A percentile compares a stretch with the other conserved stretches of the same genome.
Evolutionary conservation across 1,284 basidiomycete species (phyloP).

Genomic region (Rugosomyces carneus): DNA sequence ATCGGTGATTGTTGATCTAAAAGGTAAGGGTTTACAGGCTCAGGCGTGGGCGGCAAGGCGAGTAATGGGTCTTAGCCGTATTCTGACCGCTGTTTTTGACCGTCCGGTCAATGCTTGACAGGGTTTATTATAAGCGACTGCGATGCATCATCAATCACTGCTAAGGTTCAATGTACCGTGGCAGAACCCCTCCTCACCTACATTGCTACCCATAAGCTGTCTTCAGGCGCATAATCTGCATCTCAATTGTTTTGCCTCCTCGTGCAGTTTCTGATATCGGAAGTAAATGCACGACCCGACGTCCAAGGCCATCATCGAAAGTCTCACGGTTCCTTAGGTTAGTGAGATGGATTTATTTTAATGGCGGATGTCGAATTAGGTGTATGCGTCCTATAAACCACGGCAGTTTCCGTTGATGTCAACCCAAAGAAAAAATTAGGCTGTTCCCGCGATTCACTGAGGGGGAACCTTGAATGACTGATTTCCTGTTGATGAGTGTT

Average conservation of each 20-base stretch:
- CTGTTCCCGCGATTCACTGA: neutral
- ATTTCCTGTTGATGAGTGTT: neutral
- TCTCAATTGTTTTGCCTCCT: neutral
- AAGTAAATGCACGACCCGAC: neutral
- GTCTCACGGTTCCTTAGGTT: neutral
- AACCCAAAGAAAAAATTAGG: neutral
- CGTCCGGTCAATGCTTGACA: neutral
- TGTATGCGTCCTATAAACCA: neutral
- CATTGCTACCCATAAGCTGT: neutral
- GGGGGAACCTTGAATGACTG: neutral
- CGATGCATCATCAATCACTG: neutral
- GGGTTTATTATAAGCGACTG: neutral
- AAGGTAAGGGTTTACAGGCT: neutral
- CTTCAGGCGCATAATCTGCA: neutral
- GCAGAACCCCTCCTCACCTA: neutral
- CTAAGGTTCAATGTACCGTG: neutral
- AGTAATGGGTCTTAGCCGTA: neutral
- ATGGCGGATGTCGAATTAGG: no score
- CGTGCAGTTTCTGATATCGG: neutral
- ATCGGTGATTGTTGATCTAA: neutral
- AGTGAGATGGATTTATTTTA: no score
- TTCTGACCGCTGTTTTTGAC: neutral
- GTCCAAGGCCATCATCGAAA: neutral
- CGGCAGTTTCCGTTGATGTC: neutral
- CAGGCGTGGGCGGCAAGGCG: neutral